Percentiles rank a stretch among this genome's conserved stretches.
Conservation (phyloP, 306 rosid genomes). For the Citrullus amarus region DNA sequence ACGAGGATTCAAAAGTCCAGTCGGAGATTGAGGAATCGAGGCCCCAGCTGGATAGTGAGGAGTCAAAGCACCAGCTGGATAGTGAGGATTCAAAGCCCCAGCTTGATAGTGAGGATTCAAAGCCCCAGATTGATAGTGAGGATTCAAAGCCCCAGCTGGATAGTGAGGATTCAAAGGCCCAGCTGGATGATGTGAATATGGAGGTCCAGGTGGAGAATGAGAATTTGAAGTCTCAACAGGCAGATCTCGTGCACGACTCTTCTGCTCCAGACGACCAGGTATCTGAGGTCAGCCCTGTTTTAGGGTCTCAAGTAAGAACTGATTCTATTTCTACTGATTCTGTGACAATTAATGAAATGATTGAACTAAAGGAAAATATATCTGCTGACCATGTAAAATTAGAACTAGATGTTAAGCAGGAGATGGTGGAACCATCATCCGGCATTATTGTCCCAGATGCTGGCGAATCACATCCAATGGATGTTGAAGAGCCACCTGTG, state of each 20-base stretch:
- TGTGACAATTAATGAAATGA: constrained; percentile 97
- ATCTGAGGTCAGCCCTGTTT: constrained; percentile 96
- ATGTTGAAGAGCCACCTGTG: constrained; percentile 46
- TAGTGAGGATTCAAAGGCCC: constrained; percentile 23
- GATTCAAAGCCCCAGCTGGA: constrained; percentile 13
- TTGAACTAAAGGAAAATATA: constrained; percentile 97
- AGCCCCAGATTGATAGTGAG: constrained; percentile 13
- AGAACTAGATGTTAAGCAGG: constrained; percentile 93
- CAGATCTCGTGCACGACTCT: constrained; percentile 35
- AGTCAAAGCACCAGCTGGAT: neutral
- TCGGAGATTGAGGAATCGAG: neutral
- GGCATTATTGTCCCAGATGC: constrained; percentile 52
- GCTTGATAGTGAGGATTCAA: neutral
- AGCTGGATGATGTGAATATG: constrained; percentile 31
- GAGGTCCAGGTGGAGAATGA: constrained; percentile 41
- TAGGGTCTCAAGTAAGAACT: constrained; percentile 94
- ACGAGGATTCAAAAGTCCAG: constrained; percentile 2
- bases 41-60: neutral
- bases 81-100: neutral
- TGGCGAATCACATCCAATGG: constrained; percentile 70
- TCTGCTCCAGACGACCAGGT: constrained; percentile 80
- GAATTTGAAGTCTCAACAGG: constrained; percentile 29
- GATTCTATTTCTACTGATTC: constrained; percentile 99
- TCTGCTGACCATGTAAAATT: constrained; percentile 97
- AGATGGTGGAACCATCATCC: constrained; percentile 98